phyloP scores from a whole-genome alignment of 2,329 filamentous ascomycete species.

The Lachnellula hyalina region DNA sequence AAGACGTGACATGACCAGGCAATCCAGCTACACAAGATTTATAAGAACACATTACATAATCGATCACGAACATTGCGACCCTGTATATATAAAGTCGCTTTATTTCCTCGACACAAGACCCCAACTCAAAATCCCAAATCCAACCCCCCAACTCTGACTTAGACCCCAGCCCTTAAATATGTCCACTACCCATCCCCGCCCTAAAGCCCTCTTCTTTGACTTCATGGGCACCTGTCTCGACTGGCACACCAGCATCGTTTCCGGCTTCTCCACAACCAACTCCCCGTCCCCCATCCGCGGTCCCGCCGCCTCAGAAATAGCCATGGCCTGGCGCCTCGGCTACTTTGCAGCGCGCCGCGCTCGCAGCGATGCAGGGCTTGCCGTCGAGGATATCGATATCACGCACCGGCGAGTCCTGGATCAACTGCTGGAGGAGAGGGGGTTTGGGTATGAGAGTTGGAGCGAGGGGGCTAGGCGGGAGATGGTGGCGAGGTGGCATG shows the following conservation, averaged over 20 bases:
- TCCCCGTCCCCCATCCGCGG: background rate
- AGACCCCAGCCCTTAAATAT: too few species aligned
- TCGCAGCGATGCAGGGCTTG: slow-evolving; percentile 32
- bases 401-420: slow-evolving; percentile 42
- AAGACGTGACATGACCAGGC: too few species aligned
- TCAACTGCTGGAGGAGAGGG: slow-evolving; percentile 28
- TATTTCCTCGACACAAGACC: too few species aligned
- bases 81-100: too few species aligned
- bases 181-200: background rate
- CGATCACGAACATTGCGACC: too few species aligned
- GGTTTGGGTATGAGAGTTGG: background rate
- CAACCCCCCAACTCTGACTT: too few species aligned
- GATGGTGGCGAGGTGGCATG: slow-evolving; percentile 39
- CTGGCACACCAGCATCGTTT: slow-evolving; percentile 42
- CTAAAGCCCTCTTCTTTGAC: slow-evolving; percentile 48
- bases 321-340: slow-evolving; percentile 44
- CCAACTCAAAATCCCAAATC: too few species aligned
- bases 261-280: background rate
- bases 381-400: slow-evolving; percentile 46
- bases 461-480: slow-evolving; percentile 11
- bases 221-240: slow-evolving; percentile 55
- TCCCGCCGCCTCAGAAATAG: slow-evolving; percentile 28
- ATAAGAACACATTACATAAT: too few species aligned
- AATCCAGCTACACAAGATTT: too few species aligned
- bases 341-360: slow-evolving; percentile 43